Evolutionary conservation across 2,329 filamentous ascomycete species (phyloP), one percentile per base, ranked within the genome.

Genomic region (Phialemonium atrogriseum): DNA sequence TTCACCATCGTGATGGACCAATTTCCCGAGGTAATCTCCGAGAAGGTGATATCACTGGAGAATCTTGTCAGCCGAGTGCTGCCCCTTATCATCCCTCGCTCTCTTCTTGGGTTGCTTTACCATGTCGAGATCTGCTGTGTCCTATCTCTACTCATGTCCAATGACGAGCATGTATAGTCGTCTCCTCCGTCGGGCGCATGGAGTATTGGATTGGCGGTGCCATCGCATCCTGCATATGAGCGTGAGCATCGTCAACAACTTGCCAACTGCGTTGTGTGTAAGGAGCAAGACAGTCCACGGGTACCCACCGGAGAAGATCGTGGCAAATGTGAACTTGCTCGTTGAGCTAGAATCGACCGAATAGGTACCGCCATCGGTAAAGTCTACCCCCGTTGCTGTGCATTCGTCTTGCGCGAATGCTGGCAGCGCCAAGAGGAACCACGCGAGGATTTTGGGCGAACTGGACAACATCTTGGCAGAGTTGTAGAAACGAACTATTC

Each of bases 371-470:
- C 27, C 27, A 10, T 28, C n/a, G 5, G 27, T 28, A 18, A 20
- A 28, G 17, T 28, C 27, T 28, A 28, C 14, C 6, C 27, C 27
- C 9, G 27, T 28, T n/a, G 27, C 27, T 17, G 9, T 20, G 27
- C 27, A 28, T 28, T 28, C 13, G 5, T 4, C 27, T 3, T 20
- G 27, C 10, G 17, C 27, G n/a, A 19, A 9, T 10, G 17, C 7
- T 14, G 27, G 5, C 10, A 28, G 17, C 17, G 17, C 17, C 4
- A 28, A 13, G 27, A n/a, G 10, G 11, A 18, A 28, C 27, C 27
- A 28, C 4, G n/a, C 27, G 15, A 28, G 17, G n/a, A 16, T 28
- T 8, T 20, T 20, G 11, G 9, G 8, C 8, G 20, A 7, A 22
- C 8, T 11, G 8, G 20, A 11, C 20, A 11, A 8, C 11, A 7